A percentile compares a stretch with the other conserved stretches of the same genome.
Conservation (phyloP, 23 red algal genomes). For the Gracilaria vermiculophylla region DNA sequence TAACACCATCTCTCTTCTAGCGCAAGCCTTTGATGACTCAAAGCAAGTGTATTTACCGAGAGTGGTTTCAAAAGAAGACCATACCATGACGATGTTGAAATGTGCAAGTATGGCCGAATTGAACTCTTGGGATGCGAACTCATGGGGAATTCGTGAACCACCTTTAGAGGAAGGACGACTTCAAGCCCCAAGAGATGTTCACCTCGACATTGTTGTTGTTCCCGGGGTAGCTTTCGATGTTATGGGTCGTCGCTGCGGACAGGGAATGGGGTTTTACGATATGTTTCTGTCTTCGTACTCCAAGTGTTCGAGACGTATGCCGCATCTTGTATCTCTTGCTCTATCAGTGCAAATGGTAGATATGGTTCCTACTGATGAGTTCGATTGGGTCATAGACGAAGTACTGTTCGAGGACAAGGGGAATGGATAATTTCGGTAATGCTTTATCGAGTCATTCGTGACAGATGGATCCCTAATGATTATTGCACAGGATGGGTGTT, state of each 20-base stretch:
- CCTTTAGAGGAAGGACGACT: slow-evolving; percentile 41
- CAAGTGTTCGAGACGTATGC: slow-evolving; percentile 17
- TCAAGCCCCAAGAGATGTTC: slow-evolving; percentile 32
- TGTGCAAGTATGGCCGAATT: slow-evolving; percentile 40
- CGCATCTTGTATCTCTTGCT: slow-evolving; percentile 37
- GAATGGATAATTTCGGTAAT: background rate
- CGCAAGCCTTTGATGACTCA: background rate
- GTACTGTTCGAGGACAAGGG: background rate
- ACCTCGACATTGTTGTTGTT: slow-evolving; percentile 86
- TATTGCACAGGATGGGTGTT: too few relatives aligned
- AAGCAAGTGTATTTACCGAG: slow-evolving; percentile 68
- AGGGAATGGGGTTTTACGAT: slow-evolving; percentile 94
- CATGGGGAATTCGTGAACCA: slow-evolving; percentile 79
- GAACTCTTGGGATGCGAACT: slow-evolving; percentile 45
- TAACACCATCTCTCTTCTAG: slow-evolving; percentile 35
- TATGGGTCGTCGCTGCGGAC: slow-evolving; percentile 78
- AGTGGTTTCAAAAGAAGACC: slow-evolving; percentile 26
- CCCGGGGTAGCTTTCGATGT: slow-evolving; percentile 93
- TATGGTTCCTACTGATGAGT: slow-evolving; percentile 50
- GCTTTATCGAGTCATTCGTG: background rate
- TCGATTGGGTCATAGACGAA: slow-evolving; percentile 62
- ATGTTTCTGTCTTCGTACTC: slow-evolving; percentile 49
- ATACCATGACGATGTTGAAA: slow-evolving; percentile 27
- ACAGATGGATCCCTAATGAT: too few relatives aligned
- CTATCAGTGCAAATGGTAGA: slow-evolving; percentile 59